Base-by-base conservation (phyloP, 768 basidiomycete genomes). In the Paxillus ammoniavirescens region DNA sequence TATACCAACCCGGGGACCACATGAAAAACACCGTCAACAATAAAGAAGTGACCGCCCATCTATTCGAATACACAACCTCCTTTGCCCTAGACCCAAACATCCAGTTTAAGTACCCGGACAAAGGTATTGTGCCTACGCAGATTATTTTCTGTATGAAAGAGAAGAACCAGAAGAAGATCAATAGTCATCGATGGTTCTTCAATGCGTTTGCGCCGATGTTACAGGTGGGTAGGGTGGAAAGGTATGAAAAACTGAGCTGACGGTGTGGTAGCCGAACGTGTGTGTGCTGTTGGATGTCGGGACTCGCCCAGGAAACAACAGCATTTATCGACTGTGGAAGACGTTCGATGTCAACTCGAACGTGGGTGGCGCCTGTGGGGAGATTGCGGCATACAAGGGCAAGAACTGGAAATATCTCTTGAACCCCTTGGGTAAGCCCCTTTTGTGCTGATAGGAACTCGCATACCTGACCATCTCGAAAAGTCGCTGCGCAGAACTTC, bases 171-270 rank as follows among this genome's bases (percentile, higher is more conserved):
- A 94, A 95, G 77, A 97, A 98, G 75, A 95, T 98, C 65, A 98
- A 97, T 68, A 91, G 89, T 44, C 94, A 97, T 63, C 78, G 95
- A 45, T 98, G 95, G 95, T 96, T 95, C 71, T 97, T 98, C 72
- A 98, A 97, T 66, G 95, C 93, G 0, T 91, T 98, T 66, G 89
- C 82, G 0, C 79, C 86, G 0, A 75, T 95, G 67, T 71, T 98
- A 28, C 89, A 90, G 73, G 90, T 88, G 40, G n/a, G 79, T 61
- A 13, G 46, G 30, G n/a, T 18, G 15, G 14, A 5, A 3, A 37
- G 41, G 2, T 1, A 8, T 55, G 10, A 8, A 55, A 13, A 40
- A 21, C 30, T 50, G 15, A 9, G 30, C 28, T 56, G 21, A 55
- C 18, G 2, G 4, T 55, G 8, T 17, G 26, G 14, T 58, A 90